Evolutionary conservation across 2,329 filamentous ascomycete genomes (phyloP), one percentile per base, ranked within the genome.

Genomic region (Fusarium tanahbumbuense): DNA sequence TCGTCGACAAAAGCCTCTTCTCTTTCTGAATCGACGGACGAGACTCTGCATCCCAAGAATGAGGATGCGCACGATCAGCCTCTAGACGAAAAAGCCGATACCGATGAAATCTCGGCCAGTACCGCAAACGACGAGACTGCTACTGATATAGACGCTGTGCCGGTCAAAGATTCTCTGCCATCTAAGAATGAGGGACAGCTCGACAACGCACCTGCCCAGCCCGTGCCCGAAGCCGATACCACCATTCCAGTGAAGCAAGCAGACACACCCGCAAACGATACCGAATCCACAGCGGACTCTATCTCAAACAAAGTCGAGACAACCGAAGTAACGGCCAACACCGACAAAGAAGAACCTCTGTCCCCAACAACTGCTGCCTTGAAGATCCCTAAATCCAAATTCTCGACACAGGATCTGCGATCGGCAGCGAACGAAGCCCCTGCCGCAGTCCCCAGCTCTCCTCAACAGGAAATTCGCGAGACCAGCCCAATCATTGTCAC

Each of bases 1-100:
- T 90, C 88, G 5, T 90, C 88, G 5, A 91, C 89, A 9, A 88
- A 87, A 71, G 88, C 89, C 6, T 91, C 88, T 0, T 91, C 89
- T 0, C 76, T 91, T 12, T 90, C 88, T 8, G 89, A 89, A 64
- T 87, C 86, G 3, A 90, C 88, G 3, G 86, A 90, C 62, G 87
- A 89, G 73, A 89, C 88, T 7, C 77, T 87, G 3, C 81, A 82
- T 47, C 82, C 79, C 13, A 78, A 80, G 58, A 58, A 50, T 25
- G 72, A 76, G 11, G 59, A 72, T 47, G 27, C 25, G 23, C 60
- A 48, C n/a, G 57, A 47, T 6, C 30, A 40, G 7, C 73, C 76
- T 20, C 68, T 74, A 10, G 54, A 70, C 20, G 56, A 72, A 54
- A 52, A 68, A 16, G 57, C 58, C 11, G 56, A 47, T 5, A 58